Evolutionary conservation across 495 filamentous ascomycete genomes (phyloP).

Genomic region (Penicillium turbatum): DNA sequence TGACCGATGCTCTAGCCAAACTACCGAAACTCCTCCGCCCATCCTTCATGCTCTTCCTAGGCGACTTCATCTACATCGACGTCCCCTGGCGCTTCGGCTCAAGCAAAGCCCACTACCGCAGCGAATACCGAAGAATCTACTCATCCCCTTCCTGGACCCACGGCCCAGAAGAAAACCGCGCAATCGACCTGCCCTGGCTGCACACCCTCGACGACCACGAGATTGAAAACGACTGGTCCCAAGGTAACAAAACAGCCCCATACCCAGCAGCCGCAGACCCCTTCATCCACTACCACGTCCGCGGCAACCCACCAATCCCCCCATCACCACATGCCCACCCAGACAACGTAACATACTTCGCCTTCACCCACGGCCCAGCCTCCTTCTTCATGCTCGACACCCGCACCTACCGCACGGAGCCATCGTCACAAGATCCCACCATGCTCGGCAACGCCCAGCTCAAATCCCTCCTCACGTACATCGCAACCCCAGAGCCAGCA

Average conservation of each 20-base stretch:
- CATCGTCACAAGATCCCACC: conserved; percentile 60
- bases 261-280: conserved; percentile 77
- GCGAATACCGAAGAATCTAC: conserved; percentile 91
- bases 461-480: conserved; percentile 69
- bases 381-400: conserved; percentile 95
- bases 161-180: conserved; percentile 37
- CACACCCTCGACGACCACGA: conserved; percentile 96
- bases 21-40: conserved; percentile 55
- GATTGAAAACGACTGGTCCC: conserved; percentile 85
- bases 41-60: conserved; percentile 95
- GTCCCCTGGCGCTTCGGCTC: conserved; percentile 76
- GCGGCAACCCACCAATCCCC: conserved; percentile 70
- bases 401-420: conserved; percentile 72
- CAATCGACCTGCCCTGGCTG: conserved; percentile 79
- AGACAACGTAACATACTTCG: conserved; percentile 69
- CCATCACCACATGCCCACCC: conserved; percentile 38
- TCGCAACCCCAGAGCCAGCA: conserved; percentile 60
- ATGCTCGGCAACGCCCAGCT: conserved; percentile 84
- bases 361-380: conserved; percentile 82
- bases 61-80: conserved; percentile 98
- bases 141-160: conserved; percentile 82
- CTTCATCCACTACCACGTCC: conserved; percentile 78
- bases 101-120: conserved; percentile 68
- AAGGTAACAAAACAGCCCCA: conserved; percentile 63
- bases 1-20: conserved; percentile 52